Evolutionary conservation across 441 rosid genomes (phyloP), one percentile per base, ranked within the genome.

Genomic region (Gossypium schwendimanii): DNA sequence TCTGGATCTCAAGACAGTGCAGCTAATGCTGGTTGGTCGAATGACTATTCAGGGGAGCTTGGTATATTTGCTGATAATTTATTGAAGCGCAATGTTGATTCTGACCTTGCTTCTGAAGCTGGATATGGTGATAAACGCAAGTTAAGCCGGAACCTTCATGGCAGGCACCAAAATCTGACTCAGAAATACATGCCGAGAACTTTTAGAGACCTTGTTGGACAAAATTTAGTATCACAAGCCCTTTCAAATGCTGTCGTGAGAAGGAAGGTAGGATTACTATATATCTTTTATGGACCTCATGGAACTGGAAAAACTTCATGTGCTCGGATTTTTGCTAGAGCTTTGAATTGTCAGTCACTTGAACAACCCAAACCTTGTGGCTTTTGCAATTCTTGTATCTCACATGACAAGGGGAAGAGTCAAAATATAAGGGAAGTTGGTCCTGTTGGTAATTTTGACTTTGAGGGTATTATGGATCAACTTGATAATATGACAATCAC

Each of bases 301-400:
- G 99, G 99, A 72, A 93, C 98, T 0, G 99, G 99, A 41, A 96
- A 93, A 86, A 91, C 97, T 33, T 93, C 97, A 1, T 91, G 97
- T 60, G 98, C 98, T 81, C 87, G 97, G 44, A 88, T 93, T 73
- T 91, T 96, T 77, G 90, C 99, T 47, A 85, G 90, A 77, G 97
- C 97, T 67, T 83, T 96, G 79, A 96, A 91, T 74, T 96, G 99
- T 81, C 94, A 86, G 50, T 89, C 99, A 54, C 33, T 73, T 66
- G 98, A 93, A 66, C 84, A 85, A 39, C 89, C 85, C 44, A 96
- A 86, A 78, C 99, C 98, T 50, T 96, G 98, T 84, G 93, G 98
- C 50, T 79, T 60, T 76, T 96, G 98, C 78, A 81, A 74, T 76
- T 87, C 93, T 58, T 96, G 99, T 76, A 80, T 86, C 47, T 85